Conservation (phyloP, 257 asterid species). For the Linderniella brevidens region DNA sequence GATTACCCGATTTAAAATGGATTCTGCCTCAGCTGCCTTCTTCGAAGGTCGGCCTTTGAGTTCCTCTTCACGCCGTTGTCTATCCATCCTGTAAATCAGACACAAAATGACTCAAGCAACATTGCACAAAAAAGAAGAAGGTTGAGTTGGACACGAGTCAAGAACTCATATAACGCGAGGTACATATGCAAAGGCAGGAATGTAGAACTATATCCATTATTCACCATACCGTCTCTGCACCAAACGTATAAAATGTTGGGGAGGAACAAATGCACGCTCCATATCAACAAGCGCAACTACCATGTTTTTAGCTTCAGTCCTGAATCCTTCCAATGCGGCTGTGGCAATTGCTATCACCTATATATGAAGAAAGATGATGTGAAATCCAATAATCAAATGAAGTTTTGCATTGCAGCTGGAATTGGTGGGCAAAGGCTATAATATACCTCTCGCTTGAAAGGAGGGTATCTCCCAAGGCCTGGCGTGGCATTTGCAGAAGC, state of each 20-base stretch:
- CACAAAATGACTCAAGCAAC: not conserved
- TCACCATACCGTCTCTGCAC: constrained; percentile 5
- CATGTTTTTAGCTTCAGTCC: constrained; percentile 75
- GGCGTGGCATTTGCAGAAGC: constrained; percentile 93
- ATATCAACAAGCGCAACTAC: constrained; percentile 97
- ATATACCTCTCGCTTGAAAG: constrained; percentile 86
- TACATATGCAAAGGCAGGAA: no score
- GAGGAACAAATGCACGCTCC: constrained; percentile 98
- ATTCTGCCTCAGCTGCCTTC: constrained; percentile 64
- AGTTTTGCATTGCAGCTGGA: no score
- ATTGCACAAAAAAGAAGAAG: not conserved
- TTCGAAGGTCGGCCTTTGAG: constrained; percentile 70
- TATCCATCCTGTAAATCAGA: constrained; percentile 57
- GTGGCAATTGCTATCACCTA: constrained; percentile 85
- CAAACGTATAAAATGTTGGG: constrained; percentile 67
- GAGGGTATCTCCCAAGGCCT: constrained; percentile 98
- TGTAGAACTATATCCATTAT: no score
- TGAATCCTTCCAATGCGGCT: constrained; percentile 80
- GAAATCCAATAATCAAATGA: no score
- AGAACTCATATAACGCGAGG: no score
- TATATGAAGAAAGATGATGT: constrained; percentile 8
- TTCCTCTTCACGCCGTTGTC: constrained; percentile 95
- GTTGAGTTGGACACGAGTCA: not conserved
- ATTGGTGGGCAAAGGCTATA: no score
- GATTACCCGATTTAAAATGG: constrained; percentile 60